Conservation (phyloP, 2,329 filamentous ascomycete genomes). For the Cephalotrichum gorgonifer region DNA sequence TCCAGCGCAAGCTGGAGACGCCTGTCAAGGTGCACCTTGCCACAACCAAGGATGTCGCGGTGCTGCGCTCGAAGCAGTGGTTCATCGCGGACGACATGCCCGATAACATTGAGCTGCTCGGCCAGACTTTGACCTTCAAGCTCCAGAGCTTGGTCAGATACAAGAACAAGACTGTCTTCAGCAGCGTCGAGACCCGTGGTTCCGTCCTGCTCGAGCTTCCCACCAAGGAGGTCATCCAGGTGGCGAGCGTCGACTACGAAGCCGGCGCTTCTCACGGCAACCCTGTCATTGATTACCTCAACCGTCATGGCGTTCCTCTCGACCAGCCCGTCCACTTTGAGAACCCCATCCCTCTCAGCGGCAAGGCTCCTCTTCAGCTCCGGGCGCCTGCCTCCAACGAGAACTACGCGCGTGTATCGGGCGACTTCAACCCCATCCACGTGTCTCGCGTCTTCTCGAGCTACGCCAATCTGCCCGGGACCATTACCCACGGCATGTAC, state of each 20-base stretch:
- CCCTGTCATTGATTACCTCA: slow-evolving; percentile 90
- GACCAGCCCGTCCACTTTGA: slow-evolving; percentile 97
- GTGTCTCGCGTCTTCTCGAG: slow-evolving; percentile 93
- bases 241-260: slow-evolving; percentile 94
- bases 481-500: slow-evolving; percentile 99
- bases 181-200: slow-evolving; percentile 81
- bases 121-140: slow-evolving; percentile 92
- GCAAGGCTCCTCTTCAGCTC: slow-evolving; percentile 78
- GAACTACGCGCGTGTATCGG: slow-evolving; percentile 93
- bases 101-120: slow-evolving; percentile 74
- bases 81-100: slow-evolving; percentile 67
- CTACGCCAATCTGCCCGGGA: slow-evolving; percentile 91
- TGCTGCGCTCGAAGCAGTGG: slow-evolving; percentile 96
- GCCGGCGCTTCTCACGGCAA: slow-evolving; percentile 88
- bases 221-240: slow-evolving; percentile 93
- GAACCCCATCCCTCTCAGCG: slow-evolving; percentile 90
- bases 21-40: slow-evolving; percentile 86
- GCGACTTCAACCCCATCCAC: slow-evolving; percentile 98
- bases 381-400: slow-evolving; percentile 94
- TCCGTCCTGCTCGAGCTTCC: slow-evolving; percentile 90
- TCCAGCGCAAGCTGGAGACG: slow-evolving; percentile 93
- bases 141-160: slow-evolving; percentile 84
- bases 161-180: slow-evolving; percentile 91
- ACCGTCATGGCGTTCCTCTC: slow-evolving; percentile 82
- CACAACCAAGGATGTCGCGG: slow-evolving; percentile 83